A percentile compares a stretch with the other conserved stretches of the same genome.
These are phyloP conservation scores for Angomonas ambiguus DNA, from an alignment of 208 protist genomes.

Conservation along the genomic window DNA sequence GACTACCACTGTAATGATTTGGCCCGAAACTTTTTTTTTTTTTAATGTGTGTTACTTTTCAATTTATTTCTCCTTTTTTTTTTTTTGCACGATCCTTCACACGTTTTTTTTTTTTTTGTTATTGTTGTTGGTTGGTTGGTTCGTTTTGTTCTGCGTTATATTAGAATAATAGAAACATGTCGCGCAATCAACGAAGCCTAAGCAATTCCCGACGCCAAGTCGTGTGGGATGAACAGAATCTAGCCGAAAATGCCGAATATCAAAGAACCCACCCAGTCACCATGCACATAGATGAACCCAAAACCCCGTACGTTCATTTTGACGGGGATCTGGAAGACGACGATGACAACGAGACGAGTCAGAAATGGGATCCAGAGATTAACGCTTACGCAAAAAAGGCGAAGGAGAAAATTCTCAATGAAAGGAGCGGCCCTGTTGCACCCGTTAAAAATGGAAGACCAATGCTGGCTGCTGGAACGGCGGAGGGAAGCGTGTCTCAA, in stretches of 20 bases:
- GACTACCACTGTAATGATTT: no score
- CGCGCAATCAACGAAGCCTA: background rate
- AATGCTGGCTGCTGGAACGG: constrained; percentile 48
- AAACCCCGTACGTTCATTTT: constrained; percentile 72
- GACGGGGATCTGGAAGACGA: constrained; percentile 39
- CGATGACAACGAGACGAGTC: constrained; percentile 13
- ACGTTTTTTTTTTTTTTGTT: background rate
- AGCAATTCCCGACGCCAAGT: constrained; percentile 21
- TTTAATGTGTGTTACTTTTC: no score
- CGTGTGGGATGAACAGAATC: constrained; percentile 81
- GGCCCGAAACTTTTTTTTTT: no score
- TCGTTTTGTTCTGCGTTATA: background rate
- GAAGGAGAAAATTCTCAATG: constrained; percentile 41
- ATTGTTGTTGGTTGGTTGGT: background rate
- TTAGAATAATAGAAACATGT: background rate
- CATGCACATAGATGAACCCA: constrained; percentile 84
- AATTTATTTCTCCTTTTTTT: constrained; percentile 17
- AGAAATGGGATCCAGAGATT: constrained; percentile 60
- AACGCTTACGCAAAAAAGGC: constrained; percentile 60
- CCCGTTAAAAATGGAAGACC: constrained; percentile 60
- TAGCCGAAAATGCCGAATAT: constrained; percentile 78
- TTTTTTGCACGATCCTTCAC: no score
- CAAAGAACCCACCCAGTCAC: constrained; percentile 76
- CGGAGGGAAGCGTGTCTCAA: constrained; percentile 44
- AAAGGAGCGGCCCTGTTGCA: constrained; percentile 30